Conservation (phyloP, 2,329 filamentous ascomycete species). For the Cladosporium sp. region DNA sequence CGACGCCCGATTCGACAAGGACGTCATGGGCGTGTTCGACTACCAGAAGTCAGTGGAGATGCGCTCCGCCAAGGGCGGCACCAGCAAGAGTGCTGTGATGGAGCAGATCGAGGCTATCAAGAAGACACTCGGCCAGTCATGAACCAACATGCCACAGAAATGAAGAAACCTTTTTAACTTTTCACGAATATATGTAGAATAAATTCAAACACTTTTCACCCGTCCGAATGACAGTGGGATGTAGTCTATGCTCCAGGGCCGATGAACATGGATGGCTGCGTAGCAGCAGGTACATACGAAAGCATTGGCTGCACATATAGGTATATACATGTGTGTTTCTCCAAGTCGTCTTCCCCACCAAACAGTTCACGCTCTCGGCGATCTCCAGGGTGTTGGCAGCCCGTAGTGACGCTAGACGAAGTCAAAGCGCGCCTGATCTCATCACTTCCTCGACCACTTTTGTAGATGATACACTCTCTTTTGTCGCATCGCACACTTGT, state of each 20-base stretch:
- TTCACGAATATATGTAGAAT: slow-evolving; percentile 5
- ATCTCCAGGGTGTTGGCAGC: neutral
- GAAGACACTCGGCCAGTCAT: slow-evolving; percentile 32
- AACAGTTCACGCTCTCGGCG: no score
- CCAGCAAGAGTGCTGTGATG: slow-evolving; percentile 63
- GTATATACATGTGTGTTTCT: neutral
- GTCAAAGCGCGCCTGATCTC: slow-evolving; percentile 12
- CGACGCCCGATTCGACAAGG: slow-evolving; percentile 65
- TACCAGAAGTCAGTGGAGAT: slow-evolving; percentile 81
- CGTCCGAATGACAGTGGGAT: no score
- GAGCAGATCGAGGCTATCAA: slow-evolving; percentile 59
- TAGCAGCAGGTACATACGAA: no score
- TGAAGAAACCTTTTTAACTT: neutral
- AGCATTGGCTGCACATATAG: no score
- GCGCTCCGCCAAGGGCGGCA: slow-evolving; percentile 71
- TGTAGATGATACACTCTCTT: neutral
- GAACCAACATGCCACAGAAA: neutral
- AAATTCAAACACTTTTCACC: neutral
- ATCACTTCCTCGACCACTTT: slow-evolving; percentile 1
- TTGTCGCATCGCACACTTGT: neutral
- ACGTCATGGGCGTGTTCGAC: slow-evolving; percentile 68
- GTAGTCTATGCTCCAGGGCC: no score
- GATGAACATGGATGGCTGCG: no score
- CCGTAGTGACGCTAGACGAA: neutral
- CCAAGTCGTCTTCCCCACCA: neutral